A percentile compares a stretch with the other conserved stretches of the same genome.
phyloP scores from a whole-genome alignment of 495 filamentous ascomycete species.

The Penicillium paradoxum region DNA sequence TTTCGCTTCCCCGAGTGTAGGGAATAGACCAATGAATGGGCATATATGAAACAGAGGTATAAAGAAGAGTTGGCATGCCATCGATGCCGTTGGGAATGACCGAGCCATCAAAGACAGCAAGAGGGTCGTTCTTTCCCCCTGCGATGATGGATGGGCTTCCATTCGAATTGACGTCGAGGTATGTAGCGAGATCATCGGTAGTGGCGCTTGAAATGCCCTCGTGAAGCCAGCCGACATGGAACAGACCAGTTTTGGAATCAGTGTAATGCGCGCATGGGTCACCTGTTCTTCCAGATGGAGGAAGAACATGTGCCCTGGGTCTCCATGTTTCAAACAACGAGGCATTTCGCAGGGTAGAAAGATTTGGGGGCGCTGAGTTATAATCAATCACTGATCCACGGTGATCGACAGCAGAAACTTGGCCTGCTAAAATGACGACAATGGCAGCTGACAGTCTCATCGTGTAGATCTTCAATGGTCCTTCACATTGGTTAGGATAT shows the following conservation, averaged over 20 bases:
- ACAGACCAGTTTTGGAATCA: conserved; percentile 19
- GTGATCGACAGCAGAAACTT: not conserved
- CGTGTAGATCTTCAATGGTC: not conserved
- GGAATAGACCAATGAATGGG: conserved; percentile 26
- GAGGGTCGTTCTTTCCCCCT: conserved; percentile 18
- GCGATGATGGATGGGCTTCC: conserved; percentile 13
- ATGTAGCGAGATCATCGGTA: conserved; percentile 16
- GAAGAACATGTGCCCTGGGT: conserved; percentile 17
- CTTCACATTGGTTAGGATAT: not conserved
- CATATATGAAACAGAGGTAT: conserved; percentile 19
- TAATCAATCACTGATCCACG: conserved; percentile 8
- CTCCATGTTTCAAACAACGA: conserved; percentile 20
- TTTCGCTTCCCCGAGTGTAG: conserved; percentile 19
- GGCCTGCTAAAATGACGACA: not conserved
- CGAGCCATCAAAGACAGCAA: conserved; percentile 21
- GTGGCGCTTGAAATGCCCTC: conserved; percentile 13
- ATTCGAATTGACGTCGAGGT: conserved; percentile 11
- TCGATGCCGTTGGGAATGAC: conserved; percentile 18
- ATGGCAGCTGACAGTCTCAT: conserved; percentile 1
- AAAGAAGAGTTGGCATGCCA: conserved; percentile 18
- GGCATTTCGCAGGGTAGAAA: conserved; percentile 12
- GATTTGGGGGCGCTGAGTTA: conserved; percentile 17
- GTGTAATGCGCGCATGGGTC: conserved; percentile 21
- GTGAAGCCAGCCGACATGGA: conserved; percentile 22
- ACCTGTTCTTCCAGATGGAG: conserved; percentile 14